phyloP scores from a whole-genome alignment of 108 stramenopile genomes.

The Skeletonema menzelii region DNA sequence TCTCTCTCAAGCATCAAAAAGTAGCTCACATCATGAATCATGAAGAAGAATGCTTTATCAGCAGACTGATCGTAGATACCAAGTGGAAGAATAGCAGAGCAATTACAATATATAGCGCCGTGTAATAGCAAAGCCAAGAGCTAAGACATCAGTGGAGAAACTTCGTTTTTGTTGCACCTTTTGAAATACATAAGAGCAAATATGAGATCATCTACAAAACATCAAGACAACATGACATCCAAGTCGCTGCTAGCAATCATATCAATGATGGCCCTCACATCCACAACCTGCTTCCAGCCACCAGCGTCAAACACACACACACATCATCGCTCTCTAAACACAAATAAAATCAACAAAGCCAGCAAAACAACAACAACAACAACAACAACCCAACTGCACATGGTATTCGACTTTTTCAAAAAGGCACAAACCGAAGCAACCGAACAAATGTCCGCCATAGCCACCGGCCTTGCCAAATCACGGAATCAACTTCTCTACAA shows the following conservation, averaged over 20 bases:
- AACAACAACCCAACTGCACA: slow-evolving; percentile 37
- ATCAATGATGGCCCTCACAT: neutral
- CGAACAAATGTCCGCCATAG: slow-evolving; percentile 72
- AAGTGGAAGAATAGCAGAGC: no score
- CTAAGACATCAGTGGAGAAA: neutral
- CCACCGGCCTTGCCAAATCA: slow-evolving; percentile 72
- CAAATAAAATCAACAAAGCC: neutral
- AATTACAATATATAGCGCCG: no score
- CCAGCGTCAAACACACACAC: neutral
- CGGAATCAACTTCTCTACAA: slow-evolving; percentile 70
- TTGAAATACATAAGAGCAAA: neutral
- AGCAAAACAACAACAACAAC: neutral
- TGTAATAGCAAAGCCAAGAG: neutral
- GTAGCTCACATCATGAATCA: neutral
- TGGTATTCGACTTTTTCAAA: slow-evolving; percentile 88
- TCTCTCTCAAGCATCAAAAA: no score
- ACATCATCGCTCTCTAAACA: neutral
- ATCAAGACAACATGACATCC: neutral
- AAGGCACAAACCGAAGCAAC: slow-evolving; percentile 63
- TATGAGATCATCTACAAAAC: neutral
- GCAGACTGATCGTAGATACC: no score
- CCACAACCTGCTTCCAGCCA: neutral
- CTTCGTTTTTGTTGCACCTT: no score
- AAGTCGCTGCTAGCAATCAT: neutral
- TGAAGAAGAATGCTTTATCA: no score